A percentile compares a stretch with the other conserved stretches of the same genome.
Conservation (phyloP, 768 basidiomycete genomes). For the Boletellus ananas region DNA sequence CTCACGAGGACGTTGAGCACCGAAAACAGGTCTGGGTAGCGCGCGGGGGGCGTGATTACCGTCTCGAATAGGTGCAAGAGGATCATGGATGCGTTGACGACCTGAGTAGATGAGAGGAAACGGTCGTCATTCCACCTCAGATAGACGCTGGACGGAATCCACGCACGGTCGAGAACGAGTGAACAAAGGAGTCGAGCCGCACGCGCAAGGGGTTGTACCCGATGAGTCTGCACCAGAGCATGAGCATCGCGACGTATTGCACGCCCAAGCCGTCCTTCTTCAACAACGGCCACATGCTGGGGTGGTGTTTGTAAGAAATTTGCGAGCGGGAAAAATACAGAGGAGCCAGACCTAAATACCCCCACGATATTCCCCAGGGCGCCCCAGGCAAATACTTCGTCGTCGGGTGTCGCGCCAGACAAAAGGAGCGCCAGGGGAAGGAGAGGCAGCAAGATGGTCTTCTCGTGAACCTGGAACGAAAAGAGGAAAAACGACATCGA, state of each 20-base stretch:
- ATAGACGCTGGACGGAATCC: not conserved
- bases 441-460: conserved; percentile 82
- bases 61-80: conserved; percentile 64
- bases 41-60: conserved; percentile 57
- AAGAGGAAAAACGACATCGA: conserved; percentile 94
- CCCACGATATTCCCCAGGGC: conserved; percentile 70
- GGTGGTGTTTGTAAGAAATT: not conserved
- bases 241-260: conserved; percentile 64
- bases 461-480: conserved; percentile 96
- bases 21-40: conserved; percentile 81
- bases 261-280: conserved; percentile 72
- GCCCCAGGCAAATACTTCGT: conserved; percentile 30
- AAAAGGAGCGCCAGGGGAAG: conserved; percentile 80
- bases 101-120: conserved; percentile 28
- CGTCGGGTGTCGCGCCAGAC: conserved; percentile 36
- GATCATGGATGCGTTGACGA: conserved; percentile 51
- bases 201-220: conserved; percentile 68
- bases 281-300: conserved; percentile 92
- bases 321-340: not conserved
- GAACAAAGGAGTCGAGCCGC: conserved; percentile 44
- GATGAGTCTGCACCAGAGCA: conserved; percentile 80
- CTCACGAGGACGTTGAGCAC: conserved; percentile 83
- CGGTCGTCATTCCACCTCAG: conserved; percentile 1
- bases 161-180: conserved; percentile 50
- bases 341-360: conserved; percentile 69